Conservation (phyloP, 148 eudicot species). For the Arbutus unedo region DNA sequence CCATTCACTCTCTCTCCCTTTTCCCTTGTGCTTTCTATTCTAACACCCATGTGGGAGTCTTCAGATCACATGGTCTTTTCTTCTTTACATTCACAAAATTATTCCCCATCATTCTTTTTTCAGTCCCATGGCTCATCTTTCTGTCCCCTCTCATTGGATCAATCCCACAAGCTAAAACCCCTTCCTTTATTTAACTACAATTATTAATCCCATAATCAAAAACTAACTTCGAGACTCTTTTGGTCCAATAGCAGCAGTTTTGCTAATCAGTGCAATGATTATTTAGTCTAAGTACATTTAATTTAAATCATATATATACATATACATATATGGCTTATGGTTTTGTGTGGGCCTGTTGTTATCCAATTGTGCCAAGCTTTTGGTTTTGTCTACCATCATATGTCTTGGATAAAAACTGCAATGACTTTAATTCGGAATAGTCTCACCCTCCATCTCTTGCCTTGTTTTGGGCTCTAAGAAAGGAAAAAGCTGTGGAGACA, state of each 20-base stretch:
- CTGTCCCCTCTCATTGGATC: constrained; percentile 19
- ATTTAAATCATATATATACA: neutral
- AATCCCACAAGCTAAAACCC: constrained; percentile 14
- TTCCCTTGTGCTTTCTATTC: constrained; percentile 11
- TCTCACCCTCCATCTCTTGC: neutral
- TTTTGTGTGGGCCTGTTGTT: constrained; percentile 23
- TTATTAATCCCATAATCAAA: constrained; percentile 10
- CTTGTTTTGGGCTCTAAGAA: constrained; percentile 3
- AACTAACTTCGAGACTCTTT: neutral
- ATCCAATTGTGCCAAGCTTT: neutral
- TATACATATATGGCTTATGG: neutral
- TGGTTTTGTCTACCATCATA: constrained; percentile 26
- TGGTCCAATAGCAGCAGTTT: constrained; percentile 15
- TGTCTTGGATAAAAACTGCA: neutral
- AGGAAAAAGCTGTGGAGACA: constrained; percentile 11
- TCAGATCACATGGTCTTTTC: constrained; percentile 34
- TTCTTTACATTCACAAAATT: constrained; percentile 15
- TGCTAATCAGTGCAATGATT: constrained; percentile 19
- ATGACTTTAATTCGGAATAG: neutral
- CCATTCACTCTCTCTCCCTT: neutral
- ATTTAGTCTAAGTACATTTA: neutral
- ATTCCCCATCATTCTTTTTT: constrained; percentile 24
- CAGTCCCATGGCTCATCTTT: constrained; percentile 15
- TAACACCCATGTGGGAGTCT: constrained; percentile 29
- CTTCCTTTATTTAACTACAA: neutral